Conservation (phyloP, 192 early-diverging fungal species). For the Ambispora gerdemannii region DNA sequence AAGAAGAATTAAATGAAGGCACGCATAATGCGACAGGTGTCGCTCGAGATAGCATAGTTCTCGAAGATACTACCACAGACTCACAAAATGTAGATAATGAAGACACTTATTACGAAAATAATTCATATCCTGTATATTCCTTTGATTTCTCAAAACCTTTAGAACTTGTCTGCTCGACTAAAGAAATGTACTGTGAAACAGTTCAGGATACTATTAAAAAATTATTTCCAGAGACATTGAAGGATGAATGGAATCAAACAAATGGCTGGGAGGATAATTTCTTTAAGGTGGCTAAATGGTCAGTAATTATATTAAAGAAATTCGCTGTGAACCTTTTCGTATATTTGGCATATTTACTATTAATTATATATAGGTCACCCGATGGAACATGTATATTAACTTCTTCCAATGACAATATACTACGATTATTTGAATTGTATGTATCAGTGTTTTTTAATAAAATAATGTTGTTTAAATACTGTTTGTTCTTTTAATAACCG, state of each 20-base stretch:
- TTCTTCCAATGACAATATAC: constrained; percentile 58
- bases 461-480: neutral
- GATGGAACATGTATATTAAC: constrained; percentile 63
- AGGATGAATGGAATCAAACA: constrained; percentile 28
- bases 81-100: too few relatives aligned
- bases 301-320: constrained; percentile 13
- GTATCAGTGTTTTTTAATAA: neutral
- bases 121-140: neutral
- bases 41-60: too few relatives aligned
- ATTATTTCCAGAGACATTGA: neutral
- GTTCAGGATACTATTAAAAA: constrained; percentile 6
- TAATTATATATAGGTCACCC: constrained; percentile 53
- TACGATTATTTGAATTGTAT: constrained; percentile 57
- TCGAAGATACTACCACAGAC: too few relatives aligned
- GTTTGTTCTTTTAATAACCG: neutral
- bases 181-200: constrained; percentile 8
- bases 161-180: constrained; percentile 8
- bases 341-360: too few relatives aligned
- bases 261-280: constrained; percentile 52
- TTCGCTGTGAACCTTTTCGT: too few relatives aligned
- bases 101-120: too few relatives aligned
- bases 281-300: constrained; percentile 64
- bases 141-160: constrained; percentile 22
- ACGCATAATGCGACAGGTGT: too few relatives aligned
- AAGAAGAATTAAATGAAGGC: too few relatives aligned